A percentile compares a stretch with the other conserved stretches of the same genome.
Conservation (phyloP, 2,329 filamentous ascomycete species). For the Fusarium nodosum region DNA sequence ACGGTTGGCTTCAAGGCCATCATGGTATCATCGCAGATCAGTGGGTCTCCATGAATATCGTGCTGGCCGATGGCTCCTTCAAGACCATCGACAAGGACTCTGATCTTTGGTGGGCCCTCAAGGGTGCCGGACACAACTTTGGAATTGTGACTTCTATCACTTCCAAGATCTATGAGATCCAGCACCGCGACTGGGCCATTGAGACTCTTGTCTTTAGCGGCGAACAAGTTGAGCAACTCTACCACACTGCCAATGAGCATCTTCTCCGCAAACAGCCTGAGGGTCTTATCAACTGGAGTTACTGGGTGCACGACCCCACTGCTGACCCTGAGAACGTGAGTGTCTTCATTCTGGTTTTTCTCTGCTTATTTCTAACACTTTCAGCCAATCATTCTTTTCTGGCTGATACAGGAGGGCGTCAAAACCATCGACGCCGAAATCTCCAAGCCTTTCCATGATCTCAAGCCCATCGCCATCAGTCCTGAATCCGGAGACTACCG, state of each 20-base stretch:
- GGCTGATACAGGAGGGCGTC: slow-evolving; percentile 61
- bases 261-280: slow-evolving; percentile 59
- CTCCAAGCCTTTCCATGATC: slow-evolving; percentile 60
- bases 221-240: slow-evolving; percentile 64
- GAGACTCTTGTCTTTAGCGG: slow-evolving; percentile 61
- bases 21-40: slow-evolving; percentile 54
- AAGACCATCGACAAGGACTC: slow-evolving; percentile 41
- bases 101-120: slow-evolving; percentile 56
- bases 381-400: slow-evolving; percentile 59
- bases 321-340: slow-evolving; percentile 59
- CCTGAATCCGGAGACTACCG: slow-evolving; percentile 46
- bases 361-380: neutral
- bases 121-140: slow-evolving; percentile 54
- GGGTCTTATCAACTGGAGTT: slow-evolving; percentile 65
- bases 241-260: slow-evolving; percentile 61
- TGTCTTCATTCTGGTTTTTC: rapidly evolving
- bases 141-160: slow-evolving; percentile 51
- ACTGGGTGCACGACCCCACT: slow-evolving; percentile 59
- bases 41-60: slow-evolving; percentile 52
- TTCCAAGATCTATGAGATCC: slow-evolving; percentile 52
- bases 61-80: slow-evolving; percentile 51
- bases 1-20: slow-evolving; percentile 51
- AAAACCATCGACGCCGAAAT: slow-evolving; percentile 57
- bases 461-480: slow-evolving; percentile 56
- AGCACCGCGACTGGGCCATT: slow-evolving; percentile 46